Percentiles rank a stretch among this genome's conserved stretches.
Conservation (phyloP, 2,329 filamentous ascomycete species). For the Colletotrichum paranaense region DNA sequence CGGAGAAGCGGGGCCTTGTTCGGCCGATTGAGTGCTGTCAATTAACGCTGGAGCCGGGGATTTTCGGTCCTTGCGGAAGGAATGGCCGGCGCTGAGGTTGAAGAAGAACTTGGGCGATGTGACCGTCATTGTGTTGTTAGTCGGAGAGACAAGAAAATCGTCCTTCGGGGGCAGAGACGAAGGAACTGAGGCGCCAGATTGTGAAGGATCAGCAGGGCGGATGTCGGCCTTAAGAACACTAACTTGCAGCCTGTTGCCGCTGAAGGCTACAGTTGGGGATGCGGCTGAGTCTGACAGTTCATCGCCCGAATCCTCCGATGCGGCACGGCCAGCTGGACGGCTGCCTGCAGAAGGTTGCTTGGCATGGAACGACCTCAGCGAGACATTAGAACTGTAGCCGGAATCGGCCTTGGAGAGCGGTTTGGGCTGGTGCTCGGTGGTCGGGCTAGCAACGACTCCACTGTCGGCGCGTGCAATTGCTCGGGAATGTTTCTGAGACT, state of each 20-base stretch:
- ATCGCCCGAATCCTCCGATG: constrained; percentile 20
- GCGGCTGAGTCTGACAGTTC: constrained; percentile 15
- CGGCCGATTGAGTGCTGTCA: constrained; percentile 30
- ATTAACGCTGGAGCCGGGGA: constrained; percentile 38
- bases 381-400: constrained; percentile 71
- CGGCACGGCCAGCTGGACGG: background rate
- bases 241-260: constrained; percentile 7
- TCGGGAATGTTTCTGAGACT: constrained; percentile 37
- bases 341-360: constrained; percentile 39
- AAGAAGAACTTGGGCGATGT: constrained; percentile 26
- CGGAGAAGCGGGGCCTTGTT: constrained; percentile 37
- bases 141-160: background rate
- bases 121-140: constrained; percentile 10
- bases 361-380: constrained; percentile 63
- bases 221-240: background rate
- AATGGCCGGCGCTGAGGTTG: constrained; percentile 26
- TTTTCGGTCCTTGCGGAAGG: constrained; percentile 36
- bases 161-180: constrained; percentile 52
- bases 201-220: constrained; percentile 19
- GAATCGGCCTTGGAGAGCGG: constrained; percentile 69
- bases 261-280: constrained; percentile 24
- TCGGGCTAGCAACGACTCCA: constrained; percentile 60
- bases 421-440: constrained; percentile 51
- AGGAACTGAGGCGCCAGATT: constrained; percentile 40
- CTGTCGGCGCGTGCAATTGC: constrained; percentile 57